Evolutionary conservation across 768 basidiomycete species (phyloP).

Genomic region (Lactarius hengduanensis): DNA sequence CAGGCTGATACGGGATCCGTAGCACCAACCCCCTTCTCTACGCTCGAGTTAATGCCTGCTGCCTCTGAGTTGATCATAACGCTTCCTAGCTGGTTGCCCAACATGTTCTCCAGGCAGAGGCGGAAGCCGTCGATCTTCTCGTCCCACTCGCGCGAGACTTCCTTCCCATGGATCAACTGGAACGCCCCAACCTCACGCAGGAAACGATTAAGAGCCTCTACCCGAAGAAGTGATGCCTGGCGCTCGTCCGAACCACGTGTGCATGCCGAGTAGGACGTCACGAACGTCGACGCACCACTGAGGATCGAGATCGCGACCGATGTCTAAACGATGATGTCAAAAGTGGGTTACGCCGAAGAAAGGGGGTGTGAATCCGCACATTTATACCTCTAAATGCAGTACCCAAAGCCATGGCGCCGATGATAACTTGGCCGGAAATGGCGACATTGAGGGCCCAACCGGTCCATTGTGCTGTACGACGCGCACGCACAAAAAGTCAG

Average conservation of each 20-base stretch:
- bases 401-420: constrained; percentile 33
- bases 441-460: constrained; percentile 28
- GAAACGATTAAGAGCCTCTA: constrained; percentile 63
- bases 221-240: constrained; percentile 51
- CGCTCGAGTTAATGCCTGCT: no score
- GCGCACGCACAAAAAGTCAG: background rate
- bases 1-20: no score
- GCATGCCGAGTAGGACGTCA: constrained; percentile 72
- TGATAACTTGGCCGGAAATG: constrained; percentile 32
- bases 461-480: constrained; percentile 23
- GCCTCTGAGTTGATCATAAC: constrained; percentile 7
- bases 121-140: constrained; percentile 37
- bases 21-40: no score
- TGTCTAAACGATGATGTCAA: constrained; percentile 30
- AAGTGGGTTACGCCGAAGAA: background rate
- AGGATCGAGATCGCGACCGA: constrained; percentile 42
- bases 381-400: constrained; percentile 30
- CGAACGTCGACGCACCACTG: constrained; percentile 62
- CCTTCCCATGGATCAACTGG: constrained; percentile 51
- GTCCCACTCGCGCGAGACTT: constrained; percentile 38
- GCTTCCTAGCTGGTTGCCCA: constrained; percentile 40
- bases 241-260: constrained; percentile 70
- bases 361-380: constrained; percentile 1
- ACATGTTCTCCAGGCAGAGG: constrained; percentile 45
- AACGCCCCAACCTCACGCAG: constrained; percentile 61